Evolutionary conservation across 192 early-diverging fungal species (phyloP), one percentile per base, ranked within the genome.

Genomic region (Mortierella alpina): DNA sequence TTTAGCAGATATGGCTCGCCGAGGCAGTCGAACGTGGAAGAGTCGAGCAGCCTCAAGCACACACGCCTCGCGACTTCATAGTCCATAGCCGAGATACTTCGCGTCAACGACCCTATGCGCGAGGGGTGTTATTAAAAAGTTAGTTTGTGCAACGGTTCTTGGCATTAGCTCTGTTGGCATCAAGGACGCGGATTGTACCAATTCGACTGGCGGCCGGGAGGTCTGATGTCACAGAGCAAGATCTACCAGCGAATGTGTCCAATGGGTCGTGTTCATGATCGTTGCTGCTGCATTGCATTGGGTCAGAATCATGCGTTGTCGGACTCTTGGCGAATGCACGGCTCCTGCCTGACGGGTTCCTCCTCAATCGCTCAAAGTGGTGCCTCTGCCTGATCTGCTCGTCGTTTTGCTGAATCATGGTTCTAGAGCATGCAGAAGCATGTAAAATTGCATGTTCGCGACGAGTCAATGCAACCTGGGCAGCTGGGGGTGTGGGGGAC

Each of bases 1-100:
- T 42, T 55, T 40, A 68, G 45, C 1, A 55, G n/a, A 68, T 50
- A 68, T 20, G 42, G 22, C 17, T 68, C 55, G 20, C 66, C 66
- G 3, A 59, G 2, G 56, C 66, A 68, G 31, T 68, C 55, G 20
- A 68, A 68, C 18, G 1, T 31, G 1, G 66, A 59, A 10, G 66
- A 59, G 6, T 42, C 40, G 14, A 68, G 55, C 66, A 68, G 58
- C 0, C 58, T 56, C 6, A 59, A 59, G 46, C 66, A 68, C 17
- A 7, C 17, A 18, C 41, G 44, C 40, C 66, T 68, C 5, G 66
- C 55, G 11, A 7, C 51, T n/a, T 64, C 20, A 39, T 64, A 66
- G 40, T 54, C 50, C 51, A 54, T 11, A 6, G n/a, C 48, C 15
- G 62, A 11, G 50, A 6, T 17, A 6, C 45, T 20, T 59, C 11